phyloP scores from a whole-genome alignment of 495 filamentous ascomycete genomes.

The Penicillium macrosclerotiorum region DNA sequence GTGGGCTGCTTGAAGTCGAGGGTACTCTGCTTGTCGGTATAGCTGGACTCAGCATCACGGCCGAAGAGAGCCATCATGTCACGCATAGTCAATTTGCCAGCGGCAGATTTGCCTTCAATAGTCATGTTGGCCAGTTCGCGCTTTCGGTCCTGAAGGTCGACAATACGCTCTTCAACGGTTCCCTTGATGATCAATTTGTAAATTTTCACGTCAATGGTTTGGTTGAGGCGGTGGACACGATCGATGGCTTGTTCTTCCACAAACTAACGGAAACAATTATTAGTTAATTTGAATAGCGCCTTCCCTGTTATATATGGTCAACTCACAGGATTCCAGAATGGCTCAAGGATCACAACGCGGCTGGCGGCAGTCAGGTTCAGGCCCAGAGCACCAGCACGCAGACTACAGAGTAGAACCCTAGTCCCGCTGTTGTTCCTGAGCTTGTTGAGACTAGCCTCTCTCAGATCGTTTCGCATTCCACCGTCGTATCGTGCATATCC shows the following conservation, averaged over 20 bases:
- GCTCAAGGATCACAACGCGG: conserved; percentile 91
- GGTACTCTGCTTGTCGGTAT: conserved; percentile 31
- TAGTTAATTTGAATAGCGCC: not conserved
- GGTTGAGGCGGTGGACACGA: conserved; percentile 92
- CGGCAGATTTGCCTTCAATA: conserved; percentile 75
- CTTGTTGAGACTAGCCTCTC: conserved; percentile 77
- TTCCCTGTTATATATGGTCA: not conserved
- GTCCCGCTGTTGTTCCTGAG: conserved; percentile 70
- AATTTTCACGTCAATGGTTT: conserved; percentile 88
- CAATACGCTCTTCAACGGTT: conserved; percentile 88
- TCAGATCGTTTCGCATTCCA: conserved; percentile 88
- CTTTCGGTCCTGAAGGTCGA: conserved; percentile 91
- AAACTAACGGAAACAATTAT: conserved; percentile 55
- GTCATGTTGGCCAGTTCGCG: conserved; percentile 79
- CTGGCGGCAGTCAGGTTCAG: conserved; percentile 93
- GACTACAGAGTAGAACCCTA: conserved; percentile 82
- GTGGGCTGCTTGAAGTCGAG: conserved; percentile 31
- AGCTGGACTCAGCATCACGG: conserved; percentile 63
- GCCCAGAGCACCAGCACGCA: conserved; percentile 89
- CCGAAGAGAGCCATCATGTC: conserved; percentile 91
- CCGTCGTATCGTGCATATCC: conserved; percentile 90
- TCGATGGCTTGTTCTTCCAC: conserved; percentile 99
- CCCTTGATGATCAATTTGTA: conserved; percentile 85
- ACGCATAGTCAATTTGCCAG: conserved; percentile 81
- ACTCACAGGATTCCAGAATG: conserved; percentile 94